Conservation (phyloP, 2,329 filamentous ascomycete genomes). For the Xylaria multiplex region DNA sequence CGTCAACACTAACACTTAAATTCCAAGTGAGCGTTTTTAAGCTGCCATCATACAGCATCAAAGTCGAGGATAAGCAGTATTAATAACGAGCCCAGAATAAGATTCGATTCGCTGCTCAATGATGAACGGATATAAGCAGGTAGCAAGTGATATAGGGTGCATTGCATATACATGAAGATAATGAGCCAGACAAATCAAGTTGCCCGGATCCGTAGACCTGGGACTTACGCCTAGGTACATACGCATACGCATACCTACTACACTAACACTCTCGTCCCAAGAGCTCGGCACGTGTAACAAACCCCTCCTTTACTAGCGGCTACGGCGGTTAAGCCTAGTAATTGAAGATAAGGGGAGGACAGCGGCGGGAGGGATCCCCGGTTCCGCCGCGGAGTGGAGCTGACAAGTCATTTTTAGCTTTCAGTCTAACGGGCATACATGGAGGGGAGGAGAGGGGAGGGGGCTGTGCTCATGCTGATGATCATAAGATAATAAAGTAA, state of each 20-base stretch:
- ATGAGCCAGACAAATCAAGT: neutral
- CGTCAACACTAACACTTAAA: neutral
- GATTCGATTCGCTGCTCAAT: neutral
- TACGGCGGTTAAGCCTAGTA: neutral
- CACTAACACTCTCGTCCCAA: neutral
- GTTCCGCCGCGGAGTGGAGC: slow-evolving; percentile 18
- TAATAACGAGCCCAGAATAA: neutral
- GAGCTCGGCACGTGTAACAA: slow-evolving; percentile 15
- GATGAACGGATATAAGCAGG: neutral
- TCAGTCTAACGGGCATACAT: too few relatives aligned
- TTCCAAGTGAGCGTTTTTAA: neutral
- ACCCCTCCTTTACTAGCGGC: slow-evolving; percentile 21
- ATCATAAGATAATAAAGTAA: neutral
- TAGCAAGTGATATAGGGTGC: neutral
- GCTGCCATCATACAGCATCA: neutral
- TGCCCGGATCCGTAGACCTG: neutral
- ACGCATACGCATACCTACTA: neutral
- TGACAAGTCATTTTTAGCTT: slow-evolving; percentile 12
- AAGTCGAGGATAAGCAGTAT: neutral
- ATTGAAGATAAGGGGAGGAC: slow-evolving; percentile 10
- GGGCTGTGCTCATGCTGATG: neutral
- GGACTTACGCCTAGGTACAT: too few relatives aligned
- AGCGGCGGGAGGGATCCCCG: neutral
- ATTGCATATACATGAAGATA: neutral
- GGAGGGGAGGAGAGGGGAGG: too few relatives aligned